Evolutionary conservation across 1,139 yeast genomes (phyloP).

Genomic region (Sugiyamaella japonica): DNA sequence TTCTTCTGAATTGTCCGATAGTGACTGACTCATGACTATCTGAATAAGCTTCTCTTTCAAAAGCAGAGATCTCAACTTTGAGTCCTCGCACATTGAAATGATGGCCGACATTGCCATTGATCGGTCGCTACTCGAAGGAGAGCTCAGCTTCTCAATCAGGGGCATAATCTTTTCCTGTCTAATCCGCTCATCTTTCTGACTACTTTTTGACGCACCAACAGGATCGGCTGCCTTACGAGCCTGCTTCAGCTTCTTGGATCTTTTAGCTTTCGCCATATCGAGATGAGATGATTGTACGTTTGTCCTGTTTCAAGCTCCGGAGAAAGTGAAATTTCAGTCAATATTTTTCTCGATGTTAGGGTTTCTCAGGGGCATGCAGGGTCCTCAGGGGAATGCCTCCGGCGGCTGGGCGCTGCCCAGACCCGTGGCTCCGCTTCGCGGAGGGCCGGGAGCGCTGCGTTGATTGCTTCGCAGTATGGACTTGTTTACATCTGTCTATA

Average conservation of each 20-base stretch:
- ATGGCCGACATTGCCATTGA: conserved; percentile 77
- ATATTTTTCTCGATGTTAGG: conserved; percentile 14
- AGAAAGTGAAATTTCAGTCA: not conserved
- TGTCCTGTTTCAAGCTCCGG: not conserved
- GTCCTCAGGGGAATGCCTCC: not conserved
- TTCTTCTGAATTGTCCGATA: conserved; percentile 70
- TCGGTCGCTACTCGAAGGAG: conserved; percentile 68
- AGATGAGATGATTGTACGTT: not conserved
- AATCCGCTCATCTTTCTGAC: conserved; percentile 49
- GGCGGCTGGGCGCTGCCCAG: no score
- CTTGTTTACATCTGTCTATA: not conserved
- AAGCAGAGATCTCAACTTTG: conserved; percentile 58
- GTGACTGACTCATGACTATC: conserved; percentile 59
- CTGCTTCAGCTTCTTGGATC: not conserved
- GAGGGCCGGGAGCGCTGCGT: no score
- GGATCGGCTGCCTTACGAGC: conserved; percentile 12
- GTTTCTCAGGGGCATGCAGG: not conserved
- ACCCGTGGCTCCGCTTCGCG: no score
- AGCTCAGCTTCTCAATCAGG: conserved; percentile 60
- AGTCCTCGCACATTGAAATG: conserved; percentile 68
- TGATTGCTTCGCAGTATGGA: no score
- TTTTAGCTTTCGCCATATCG: conserved; percentile 13
- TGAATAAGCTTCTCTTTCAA: conserved; percentile 71
- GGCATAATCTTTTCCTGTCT: conserved; percentile 64
- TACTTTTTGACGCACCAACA: conserved; percentile 8